Evolutionary conservation across 805 yeast species (phyloP).

Genomic region (Yamadazyma paraphyllophila): DNA sequence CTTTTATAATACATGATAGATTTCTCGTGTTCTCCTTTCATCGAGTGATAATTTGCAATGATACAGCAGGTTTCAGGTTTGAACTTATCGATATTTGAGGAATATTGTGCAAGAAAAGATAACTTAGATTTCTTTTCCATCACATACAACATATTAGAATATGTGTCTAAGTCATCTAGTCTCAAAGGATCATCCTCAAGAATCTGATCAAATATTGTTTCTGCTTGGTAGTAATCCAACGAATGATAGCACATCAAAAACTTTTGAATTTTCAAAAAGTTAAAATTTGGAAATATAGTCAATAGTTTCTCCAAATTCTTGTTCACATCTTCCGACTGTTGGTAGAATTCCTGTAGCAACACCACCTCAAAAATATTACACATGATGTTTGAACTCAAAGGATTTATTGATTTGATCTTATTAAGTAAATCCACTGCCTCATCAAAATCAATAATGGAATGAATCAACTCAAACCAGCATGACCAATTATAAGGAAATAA

Average conservation of each 20-base stretch:
- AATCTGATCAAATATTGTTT: conserved; percentile 71
- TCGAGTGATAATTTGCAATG: conserved; percentile 87
- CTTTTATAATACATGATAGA: conserved; percentile 91
- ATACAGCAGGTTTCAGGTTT: conserved; percentile 95
- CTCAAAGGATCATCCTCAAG: conserved; percentile 76
- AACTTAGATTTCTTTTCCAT: conserved; percentile 86
- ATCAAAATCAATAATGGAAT: conserved; percentile 58
- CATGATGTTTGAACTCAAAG: conserved; percentile 32
- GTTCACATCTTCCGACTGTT: conserved; percentile 39
- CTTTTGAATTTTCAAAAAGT: conserved; percentile 73
- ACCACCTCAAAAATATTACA: conserved; percentile 61
- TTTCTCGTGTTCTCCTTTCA: conserved; percentile 90
- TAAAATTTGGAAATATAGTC: conserved; percentile 65
- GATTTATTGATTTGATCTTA: conserved; percentile 34
- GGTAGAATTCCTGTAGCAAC: conserved; percentile 75
- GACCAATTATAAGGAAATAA: conserved; percentile 89
- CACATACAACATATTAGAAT: conserved; percentile 92
- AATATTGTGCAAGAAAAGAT: conserved; percentile 82
- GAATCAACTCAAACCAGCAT: conserved; percentile 80
- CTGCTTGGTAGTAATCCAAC: conserved; percentile 82
- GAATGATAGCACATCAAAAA: conserved; percentile 81
- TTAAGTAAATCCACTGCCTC: conserved; percentile 49
- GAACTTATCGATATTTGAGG: conserved; percentile 77
- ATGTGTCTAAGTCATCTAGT: conserved; percentile 86
- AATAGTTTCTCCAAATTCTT: conserved; percentile 48